Evolutionary conservation across 495 filamentous ascomycete species (phyloP), one percentile per base, ranked within the genome.

Genomic region (Podospora pseudoanserina): DNA sequence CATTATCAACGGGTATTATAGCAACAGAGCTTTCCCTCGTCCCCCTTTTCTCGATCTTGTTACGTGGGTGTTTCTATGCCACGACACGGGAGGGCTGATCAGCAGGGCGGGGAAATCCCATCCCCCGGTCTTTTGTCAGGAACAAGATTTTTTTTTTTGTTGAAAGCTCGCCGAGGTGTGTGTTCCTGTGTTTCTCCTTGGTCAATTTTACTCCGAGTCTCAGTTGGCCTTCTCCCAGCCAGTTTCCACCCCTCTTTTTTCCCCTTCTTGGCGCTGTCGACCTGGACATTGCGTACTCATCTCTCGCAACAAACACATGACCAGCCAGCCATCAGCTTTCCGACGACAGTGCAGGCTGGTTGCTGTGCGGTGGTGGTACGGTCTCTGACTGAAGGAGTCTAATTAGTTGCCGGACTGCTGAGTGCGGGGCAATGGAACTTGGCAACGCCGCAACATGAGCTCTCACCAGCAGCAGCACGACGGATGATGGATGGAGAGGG

Each of bases 151-250:
- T 49, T 23, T 23, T 23, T 23, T 23, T 23, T 0, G 23, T 39
- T 49, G 39, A 49, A 49, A 49, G 13, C 28, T 49, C 18, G 18
- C 55, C 13, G 19, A 58, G n/a, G 55, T 58, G 55, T 26, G 55
- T 58, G 55, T 58, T 56, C 23, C n/a, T 26, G n/a, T 20, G n/a
- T 58, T 58, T 58, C 55, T 26, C n/a, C 23, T 58, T 58, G 55
- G 55, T 26, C 55, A 58, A 58, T 26, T 58, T 26, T 23, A n/a
- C 55, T 58, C 55, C 55, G 19, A 58, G 55, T 58, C n/a, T 58
- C n/a, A 20, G n/a, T 58, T 19, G 4, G 55, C 6, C 3, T 18
- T 20, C 55, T 58, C 55, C 55, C 23, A 58, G 5, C 39, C 39
- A 49, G 15, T 11, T 49, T 49, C 39, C 39, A 49, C 39, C 39